phyloP scores from a whole-genome alignment of 2,329 filamentous ascomycete genomes.

The Shiraia bambusicola region DNA sequence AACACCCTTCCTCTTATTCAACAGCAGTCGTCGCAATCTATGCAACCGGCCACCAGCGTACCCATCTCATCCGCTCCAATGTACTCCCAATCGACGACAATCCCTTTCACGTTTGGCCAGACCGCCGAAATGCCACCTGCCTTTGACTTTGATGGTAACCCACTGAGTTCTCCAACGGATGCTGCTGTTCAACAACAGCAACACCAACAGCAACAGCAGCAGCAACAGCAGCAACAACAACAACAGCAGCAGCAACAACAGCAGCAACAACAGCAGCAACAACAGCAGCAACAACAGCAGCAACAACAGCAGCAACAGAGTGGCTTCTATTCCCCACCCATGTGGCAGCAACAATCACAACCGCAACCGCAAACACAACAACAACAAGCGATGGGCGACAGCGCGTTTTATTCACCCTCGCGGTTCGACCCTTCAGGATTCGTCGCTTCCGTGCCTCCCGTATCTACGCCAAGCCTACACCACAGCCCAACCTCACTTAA shows the following conservation, averaged over 20 bases:
- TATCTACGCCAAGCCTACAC: conserved; percentile 40
- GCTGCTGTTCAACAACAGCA: conserved; percentile 28
- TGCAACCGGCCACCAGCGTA: conserved; percentile 17
- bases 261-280: conserved; percentile 20
- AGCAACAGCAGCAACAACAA: conserved; percentile 33
- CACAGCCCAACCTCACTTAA: conserved; percentile 41
- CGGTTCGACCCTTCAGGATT: conserved; percentile 29
- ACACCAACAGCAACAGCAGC: too few relatives aligned
- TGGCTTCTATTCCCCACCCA: conserved; percentile 33
- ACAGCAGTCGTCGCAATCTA: conserved; percentile 18
- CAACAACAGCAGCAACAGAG: conserved; percentile 19
- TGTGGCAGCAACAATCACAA: conserved; percentile 35
- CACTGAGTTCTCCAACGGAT: conserved; percentile 36
- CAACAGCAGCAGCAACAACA: conserved; percentile 24
- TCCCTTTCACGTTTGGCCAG: conserved; percentile 40
- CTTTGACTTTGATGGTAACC: conserved; percentile 37
- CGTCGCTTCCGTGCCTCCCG: conserved; percentile 26
- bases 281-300: conserved; percentile 16
- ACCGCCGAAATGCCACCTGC: conserved; percentile 32
- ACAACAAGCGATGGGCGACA: conserved; percentile 25
- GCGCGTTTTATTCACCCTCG: conserved; percentile 29
- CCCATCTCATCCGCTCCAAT: conserved; percentile 26
- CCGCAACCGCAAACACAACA: conserved; percentile 24
- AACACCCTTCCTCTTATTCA: conserved; percentile 9
- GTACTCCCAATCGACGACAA: conserved; percentile 18